Percentiles rank a stretch among this genome's conserved stretches.
These are phyloP conservation scores for Schizophyllum commune DNA, from an alignment of 1,284 basidiomycete genomes.

Conservation along the genomic window DNA sequence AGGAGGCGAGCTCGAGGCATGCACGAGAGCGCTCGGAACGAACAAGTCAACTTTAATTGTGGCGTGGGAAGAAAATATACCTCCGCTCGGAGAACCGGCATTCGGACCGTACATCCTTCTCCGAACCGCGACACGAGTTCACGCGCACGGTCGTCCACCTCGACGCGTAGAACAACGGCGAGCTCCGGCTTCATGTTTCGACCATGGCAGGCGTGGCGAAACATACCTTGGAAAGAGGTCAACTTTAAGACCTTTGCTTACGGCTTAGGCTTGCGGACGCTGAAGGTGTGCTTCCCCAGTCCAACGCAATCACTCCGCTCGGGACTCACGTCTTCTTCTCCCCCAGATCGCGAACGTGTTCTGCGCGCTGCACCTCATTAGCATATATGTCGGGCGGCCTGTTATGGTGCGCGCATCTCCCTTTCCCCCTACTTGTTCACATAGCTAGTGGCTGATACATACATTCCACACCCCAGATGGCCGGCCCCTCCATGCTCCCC, in stretches of 20 bases:
- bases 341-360: not conserved
- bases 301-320: not conserved
- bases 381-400: not conserved
- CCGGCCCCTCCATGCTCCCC: conserved; percentile 85
- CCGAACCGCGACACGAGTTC: too few species aligned
- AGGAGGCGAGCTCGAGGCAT: too few species aligned
- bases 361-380: not conserved
- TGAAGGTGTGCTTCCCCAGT: not conserved
- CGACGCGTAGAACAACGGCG: not conserved
- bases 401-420: not conserved
- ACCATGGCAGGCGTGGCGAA: not conserved
- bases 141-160: not conserved
- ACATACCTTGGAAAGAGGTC: not conserved
- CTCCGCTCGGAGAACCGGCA: too few species aligned
- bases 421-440: not conserved
- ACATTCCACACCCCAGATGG: conserved; percentile 29
- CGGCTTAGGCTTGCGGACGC: not conserved
- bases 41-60: too few species aligned
- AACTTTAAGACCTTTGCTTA: not conserved
- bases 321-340: not conserved
- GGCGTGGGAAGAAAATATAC: too few species aligned
- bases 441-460: not conserved
- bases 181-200: not conserved
- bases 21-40: too few species aligned
- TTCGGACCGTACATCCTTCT: too few species aligned